Evolutionary conservation across 495 filamentous ascomycete genomes (phyloP), one percentile per base, ranked within the genome.

Genomic region (Cercophora newfieldiana): DNA sequence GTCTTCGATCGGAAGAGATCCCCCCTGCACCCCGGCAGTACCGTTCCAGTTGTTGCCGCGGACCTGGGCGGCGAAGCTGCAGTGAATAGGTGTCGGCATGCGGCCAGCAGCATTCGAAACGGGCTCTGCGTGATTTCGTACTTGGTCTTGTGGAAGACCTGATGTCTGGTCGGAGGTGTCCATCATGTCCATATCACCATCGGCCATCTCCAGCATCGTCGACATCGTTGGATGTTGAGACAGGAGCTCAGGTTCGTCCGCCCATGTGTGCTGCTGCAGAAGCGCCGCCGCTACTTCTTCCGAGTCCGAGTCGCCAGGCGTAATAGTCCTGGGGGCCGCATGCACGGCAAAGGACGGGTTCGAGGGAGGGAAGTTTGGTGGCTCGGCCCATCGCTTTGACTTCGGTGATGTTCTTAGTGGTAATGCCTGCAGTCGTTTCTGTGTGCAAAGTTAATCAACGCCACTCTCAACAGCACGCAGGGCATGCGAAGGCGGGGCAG

Each of bases 101-200:
- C 80, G 77, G 62, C 78, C 78, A 28, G 71, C 69, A 16, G 76
- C 69, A 64, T 64, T 78, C 10, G 75, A 71, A 26, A 68, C 65
- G 10, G 68, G 54, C 29, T 72, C 78, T 7, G 75, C 75, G 7
- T 77, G 66, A 55, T 76, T 55, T 22, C 71, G 61, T 7, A 6
- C 25, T 7, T 69, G 65, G 44, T 56, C 51, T 16, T 66, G 56
- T 26, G 49, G n/a, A 61, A 67, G 65, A 47, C 53, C 57, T 14
- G 37, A 16, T 44, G 37, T 44, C 53, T 76, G 63, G 50, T 71
- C 79, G 30, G 80, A 73, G 6, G 64, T 64, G 66, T 75, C 72
- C 63, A 75, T 73, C 82, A 85, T 86, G 48, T 86, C 82, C 66
- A 80, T 80, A 66, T 89, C 88, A 31, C 78, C 64, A 71, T 89